These are phyloP conservation scores for Camelina laxa DNA, from an alignment of 345 rosid genomes.

Conservation along the genomic window DNA sequence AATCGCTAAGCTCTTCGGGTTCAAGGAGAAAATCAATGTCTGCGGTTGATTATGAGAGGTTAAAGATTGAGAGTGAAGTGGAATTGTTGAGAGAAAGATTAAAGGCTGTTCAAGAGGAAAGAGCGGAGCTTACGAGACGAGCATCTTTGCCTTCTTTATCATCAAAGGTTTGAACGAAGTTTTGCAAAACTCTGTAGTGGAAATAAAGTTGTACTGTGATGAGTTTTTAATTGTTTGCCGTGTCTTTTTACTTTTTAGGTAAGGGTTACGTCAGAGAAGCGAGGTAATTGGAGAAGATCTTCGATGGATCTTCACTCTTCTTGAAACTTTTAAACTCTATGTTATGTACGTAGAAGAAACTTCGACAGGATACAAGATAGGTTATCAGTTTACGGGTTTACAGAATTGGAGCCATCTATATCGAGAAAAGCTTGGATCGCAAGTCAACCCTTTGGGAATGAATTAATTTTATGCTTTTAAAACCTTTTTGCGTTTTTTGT, in stretches of 20 bases:
- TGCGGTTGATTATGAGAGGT: slow-evolving; percentile 70
- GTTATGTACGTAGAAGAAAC: neutral
- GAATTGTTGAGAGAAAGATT: slow-evolving; percentile 69
- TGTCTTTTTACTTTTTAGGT: slow-evolving; percentile 56
- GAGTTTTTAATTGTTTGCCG: slow-evolving; percentile 14
- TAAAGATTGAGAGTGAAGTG: slow-evolving; percentile 76
- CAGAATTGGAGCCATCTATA: slow-evolving; percentile 4
- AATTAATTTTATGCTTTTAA: neutral
- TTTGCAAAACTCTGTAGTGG: neutral
- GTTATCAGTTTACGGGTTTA: neutral
- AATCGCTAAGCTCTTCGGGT: slow-evolving; percentile 39
- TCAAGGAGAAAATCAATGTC: slow-evolving; percentile 75
- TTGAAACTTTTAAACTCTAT: neutral
- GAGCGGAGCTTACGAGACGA: slow-evolving; percentile 61
- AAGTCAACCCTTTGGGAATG: neutral
- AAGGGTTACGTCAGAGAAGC: slow-evolving; percentile 56
- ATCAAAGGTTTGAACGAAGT: slow-evolving; percentile 53
- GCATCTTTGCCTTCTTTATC: slow-evolving; percentile 61
- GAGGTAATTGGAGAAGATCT: slow-evolving; percentile 47
- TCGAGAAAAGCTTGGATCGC: neutral
- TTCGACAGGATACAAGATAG: neutral
- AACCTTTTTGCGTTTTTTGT: neutral
- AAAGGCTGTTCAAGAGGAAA: slow-evolving; percentile 61
- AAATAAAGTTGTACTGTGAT: neutral
- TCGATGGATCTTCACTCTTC: slow-evolving; percentile 50